Percentiles rank a stretch among this genome's conserved stretches.
Conservation (phyloP, 192 early-diverging fungal genomes). For the Backusella parvicylindrica region DNA sequence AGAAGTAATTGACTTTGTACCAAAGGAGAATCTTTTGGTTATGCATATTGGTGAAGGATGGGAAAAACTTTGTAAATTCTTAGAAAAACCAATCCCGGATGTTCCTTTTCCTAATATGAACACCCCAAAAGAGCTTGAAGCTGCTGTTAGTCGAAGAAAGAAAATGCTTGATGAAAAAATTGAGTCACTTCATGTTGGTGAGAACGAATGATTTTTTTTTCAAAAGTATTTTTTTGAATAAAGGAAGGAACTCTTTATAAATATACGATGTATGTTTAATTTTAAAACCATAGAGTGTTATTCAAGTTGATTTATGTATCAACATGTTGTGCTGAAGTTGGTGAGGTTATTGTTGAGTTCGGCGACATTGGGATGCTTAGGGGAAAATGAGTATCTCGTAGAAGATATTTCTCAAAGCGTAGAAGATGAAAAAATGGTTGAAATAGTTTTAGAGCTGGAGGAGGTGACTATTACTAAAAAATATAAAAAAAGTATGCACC, state of each 20-base stretch:
- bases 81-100: conserved; percentile 20
- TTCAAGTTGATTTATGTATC: too few relatives aligned
- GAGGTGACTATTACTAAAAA: too few relatives aligned
- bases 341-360: too few relatives aligned
- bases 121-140: background rate
- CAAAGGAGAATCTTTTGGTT: conserved; percentile 15
- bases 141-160: background rate
- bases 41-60: conserved; percentile 28
- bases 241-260: background rate
- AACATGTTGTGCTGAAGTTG: too few relatives aligned
- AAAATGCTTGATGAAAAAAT: background rate
- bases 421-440: too few relatives aligned
- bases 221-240: background rate
- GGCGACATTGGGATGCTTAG: too few relatives aligned
- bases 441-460: too few relatives aligned
- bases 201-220: background rate
- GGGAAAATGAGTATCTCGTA: too few relatives aligned
- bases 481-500: too few relatives aligned
- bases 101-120: conserved; percentile 16
- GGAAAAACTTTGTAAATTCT: conserved; percentile 25
- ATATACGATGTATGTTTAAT: too few relatives aligned
- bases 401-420: too few relatives aligned
- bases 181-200: background rate
- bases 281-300: too few relatives aligned
- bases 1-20: conserved; percentile 15